These are phyloP conservation scores for Daedaleopsis sinensis DNA, from an alignment of 768 basidiomycete species.

Conservation along the genomic window DNA sequence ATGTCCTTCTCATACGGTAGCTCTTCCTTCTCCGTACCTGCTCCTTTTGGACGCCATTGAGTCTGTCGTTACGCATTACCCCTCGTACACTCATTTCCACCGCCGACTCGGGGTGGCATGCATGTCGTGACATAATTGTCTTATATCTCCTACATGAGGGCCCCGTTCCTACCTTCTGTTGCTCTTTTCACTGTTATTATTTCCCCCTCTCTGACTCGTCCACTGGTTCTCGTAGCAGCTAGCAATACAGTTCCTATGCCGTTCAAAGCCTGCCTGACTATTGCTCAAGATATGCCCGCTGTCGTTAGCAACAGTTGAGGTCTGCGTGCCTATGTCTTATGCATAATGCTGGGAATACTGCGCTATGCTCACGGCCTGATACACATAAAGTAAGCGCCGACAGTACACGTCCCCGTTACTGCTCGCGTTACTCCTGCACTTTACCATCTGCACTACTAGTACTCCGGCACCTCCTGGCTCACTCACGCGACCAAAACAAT, in stretches of 20 bases:
- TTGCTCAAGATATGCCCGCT: too few relatives aligned
- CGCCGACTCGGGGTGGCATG: slow-evolving; percentile 28
- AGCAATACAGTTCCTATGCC: slow-evolving; percentile 22
- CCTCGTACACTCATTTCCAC: slow-evolving; percentile 38
- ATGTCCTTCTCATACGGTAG: slow-evolving; percentile 46
- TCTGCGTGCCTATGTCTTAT: too few relatives aligned
- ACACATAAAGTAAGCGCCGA: neutral
- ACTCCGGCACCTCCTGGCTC: neutral
- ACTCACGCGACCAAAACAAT: neutral
- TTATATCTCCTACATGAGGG: slow-evolving; percentile 30
- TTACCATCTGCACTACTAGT: neutral
- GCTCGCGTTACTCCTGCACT: neutral
- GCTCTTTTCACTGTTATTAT: slow-evolving; percentile 35
- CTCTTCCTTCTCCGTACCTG: slow-evolving; percentile 49
- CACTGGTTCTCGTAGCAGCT: slow-evolving; percentile 13
- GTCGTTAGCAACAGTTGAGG: too few relatives aligned
- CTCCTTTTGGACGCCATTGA: slow-evolving; percentile 50
- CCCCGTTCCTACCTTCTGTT: slow-evolving; percentile 33
- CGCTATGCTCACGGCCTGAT: neutral
- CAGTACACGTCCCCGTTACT: neutral
- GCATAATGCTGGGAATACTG: neutral
- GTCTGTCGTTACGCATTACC: slow-evolving; percentile 62
- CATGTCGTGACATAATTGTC: slow-evolving; percentile 40
- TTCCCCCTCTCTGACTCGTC: slow-evolving; percentile 15
- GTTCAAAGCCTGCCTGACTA: neutral